Evolutionary conservation across 192 early-diverging fungal species (phyloP).

Genomic region (Dissophora globulifera): DNA sequence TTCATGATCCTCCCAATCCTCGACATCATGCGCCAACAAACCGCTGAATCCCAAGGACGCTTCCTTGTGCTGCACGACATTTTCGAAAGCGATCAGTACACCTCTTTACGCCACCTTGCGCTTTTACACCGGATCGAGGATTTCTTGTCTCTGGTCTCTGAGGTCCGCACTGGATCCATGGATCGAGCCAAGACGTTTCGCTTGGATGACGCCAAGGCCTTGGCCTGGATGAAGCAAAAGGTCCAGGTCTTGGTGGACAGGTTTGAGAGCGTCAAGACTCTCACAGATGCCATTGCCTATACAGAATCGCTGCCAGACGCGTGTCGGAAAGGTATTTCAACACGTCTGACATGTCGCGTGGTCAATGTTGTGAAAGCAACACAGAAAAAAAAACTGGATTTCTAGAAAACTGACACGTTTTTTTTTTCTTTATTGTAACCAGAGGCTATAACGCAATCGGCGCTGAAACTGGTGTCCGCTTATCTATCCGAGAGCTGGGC

Average conservation of each 20-base stretch:
- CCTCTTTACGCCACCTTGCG: slow-evolving; percentile 44
- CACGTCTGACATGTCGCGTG: no score
- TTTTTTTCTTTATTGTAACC: slow-evolving; percentile 1
- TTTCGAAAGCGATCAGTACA: slow-evolving; percentile 53
- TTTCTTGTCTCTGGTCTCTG: slow-evolving; percentile 39
- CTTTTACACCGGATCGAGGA: slow-evolving; percentile 23
- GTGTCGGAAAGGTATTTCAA: slow-evolving; percentile 14
- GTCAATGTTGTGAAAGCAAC: no score
- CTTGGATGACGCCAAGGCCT: slow-evolving; percentile 46
- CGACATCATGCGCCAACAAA: slow-evolving; percentile 52
- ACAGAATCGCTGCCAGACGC: slow-evolving; percentile 30
- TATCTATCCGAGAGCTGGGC: slow-evolving; percentile 48
- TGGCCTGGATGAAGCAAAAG: slow-evolving; percentile 57
- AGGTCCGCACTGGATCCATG: slow-evolving; percentile 25
- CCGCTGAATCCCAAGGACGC: slow-evolving; percentile 36
- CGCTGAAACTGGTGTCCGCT: slow-evolving; percentile 32
- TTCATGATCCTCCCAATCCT: slow-evolving; percentile 60
- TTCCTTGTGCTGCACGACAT: slow-evolving; percentile 50
- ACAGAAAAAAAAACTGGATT: neutral
- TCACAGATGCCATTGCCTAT: slow-evolving; percentile 37
- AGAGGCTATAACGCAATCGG: slow-evolving; percentile 36
- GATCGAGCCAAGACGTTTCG: slow-evolving; percentile 30
- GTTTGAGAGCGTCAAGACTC: slow-evolving; percentile 11
- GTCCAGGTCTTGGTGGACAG: slow-evolving; percentile 18
- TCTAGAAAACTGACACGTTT: neutral